phyloP scores from a whole-genome alignment of 192 early-diverging fungal genomes.

The Podila epicladia region DNA sequence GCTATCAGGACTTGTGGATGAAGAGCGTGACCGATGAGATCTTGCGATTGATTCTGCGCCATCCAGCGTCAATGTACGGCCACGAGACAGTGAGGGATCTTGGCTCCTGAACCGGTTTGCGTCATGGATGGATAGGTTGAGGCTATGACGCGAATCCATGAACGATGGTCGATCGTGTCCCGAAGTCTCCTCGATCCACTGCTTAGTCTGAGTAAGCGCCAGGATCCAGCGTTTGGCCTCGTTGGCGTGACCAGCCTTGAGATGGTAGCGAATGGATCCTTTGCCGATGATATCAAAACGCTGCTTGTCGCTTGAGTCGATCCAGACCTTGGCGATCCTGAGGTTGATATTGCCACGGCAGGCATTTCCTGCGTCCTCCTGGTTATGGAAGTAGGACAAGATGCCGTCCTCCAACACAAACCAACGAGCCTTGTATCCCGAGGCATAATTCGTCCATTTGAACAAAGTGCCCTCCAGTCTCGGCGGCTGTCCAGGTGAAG shows the following conservation, averaged over 20 bases:
- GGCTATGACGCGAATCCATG: constrained; percentile 30
- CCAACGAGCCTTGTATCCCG: constrained; percentile 83
- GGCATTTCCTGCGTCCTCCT: constrained; percentile 77
- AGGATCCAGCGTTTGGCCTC: constrained; percentile 88
- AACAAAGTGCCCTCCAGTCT: constrained; percentile 69
- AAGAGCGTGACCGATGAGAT: constrained; percentile 37
- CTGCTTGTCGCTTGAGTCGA: constrained; percentile 70
- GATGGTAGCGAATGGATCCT: constrained; percentile 75
- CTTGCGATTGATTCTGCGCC: background rate
- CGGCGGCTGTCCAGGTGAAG: constrained; percentile 67
- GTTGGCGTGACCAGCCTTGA: constrained; percentile 71
- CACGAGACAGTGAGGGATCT: constrained; percentile 11
- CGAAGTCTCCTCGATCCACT: constrained; percentile 65
- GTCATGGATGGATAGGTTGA: constrained; percentile 14
- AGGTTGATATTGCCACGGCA: constrained; percentile 86
- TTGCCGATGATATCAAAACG: constrained; percentile 85
- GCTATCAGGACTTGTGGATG: constrained; percentile 27
- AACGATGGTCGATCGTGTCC: constrained; percentile 49
- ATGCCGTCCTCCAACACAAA: constrained; percentile 85
- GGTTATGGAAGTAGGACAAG: constrained; percentile 85
- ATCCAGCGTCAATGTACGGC: constrained; percentile 8
- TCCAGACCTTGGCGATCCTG: constrained; percentile 70
- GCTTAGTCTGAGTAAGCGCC: constrained; percentile 80
- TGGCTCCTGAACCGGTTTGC: constrained; percentile 2
- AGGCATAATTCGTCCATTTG: constrained; percentile 91